phyloP scores from a whole-genome alignment of 2,329 filamentous ascomycete genomes.

The Phyllosticta citriasiana region DNA sequence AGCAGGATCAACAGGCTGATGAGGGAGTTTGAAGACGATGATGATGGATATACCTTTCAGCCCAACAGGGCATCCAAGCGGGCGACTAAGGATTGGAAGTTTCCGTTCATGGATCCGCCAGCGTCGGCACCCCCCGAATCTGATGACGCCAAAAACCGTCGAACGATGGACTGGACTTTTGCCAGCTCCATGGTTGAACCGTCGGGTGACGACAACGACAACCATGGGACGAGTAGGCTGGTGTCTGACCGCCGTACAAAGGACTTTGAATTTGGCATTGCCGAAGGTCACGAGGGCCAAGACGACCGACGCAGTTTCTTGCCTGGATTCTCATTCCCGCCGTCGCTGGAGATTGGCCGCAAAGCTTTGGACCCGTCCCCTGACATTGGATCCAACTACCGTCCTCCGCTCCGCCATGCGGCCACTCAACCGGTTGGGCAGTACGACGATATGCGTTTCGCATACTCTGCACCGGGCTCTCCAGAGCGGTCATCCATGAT shows the following conservation, averaged over 20 bases:
- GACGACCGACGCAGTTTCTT: background rate
- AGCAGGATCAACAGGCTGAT: conserved; percentile 41
- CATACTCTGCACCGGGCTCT: conserved; percentile 24
- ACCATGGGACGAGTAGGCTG: conserved; percentile 19
- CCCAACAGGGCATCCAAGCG: conserved; percentile 21
- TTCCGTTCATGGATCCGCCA: conserved; percentile 32
- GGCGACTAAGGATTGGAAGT: conserved; percentile 45
- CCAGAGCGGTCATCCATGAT: conserved; percentile 36
- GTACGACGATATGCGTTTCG: conserved; percentile 28
- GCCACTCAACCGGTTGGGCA: conserved; percentile 31
- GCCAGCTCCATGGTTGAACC: conserved; percentile 33
- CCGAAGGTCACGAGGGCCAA: conserved; percentile 4
- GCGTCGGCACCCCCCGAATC: conserved; percentile 7
- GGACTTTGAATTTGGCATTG: conserved; percentile 21
- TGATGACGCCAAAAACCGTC: conserved; percentile 18
- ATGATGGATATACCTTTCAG: conserved; percentile 19
- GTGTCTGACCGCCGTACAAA: conserved; percentile 24
- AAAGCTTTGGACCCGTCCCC: conserved; percentile 18
- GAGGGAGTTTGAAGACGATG: conserved; percentile 31
- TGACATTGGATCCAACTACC: conserved; percentile 25
- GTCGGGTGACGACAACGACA: conserved; percentile 20
- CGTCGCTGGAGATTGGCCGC: background rate
- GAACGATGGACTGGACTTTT: conserved; percentile 40
- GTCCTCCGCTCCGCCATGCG: conserved; percentile 31
- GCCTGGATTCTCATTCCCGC: conserved; percentile 6